Conservation (phyloP, 805 yeast species). For the Candida sakaeoensis region DNA sequence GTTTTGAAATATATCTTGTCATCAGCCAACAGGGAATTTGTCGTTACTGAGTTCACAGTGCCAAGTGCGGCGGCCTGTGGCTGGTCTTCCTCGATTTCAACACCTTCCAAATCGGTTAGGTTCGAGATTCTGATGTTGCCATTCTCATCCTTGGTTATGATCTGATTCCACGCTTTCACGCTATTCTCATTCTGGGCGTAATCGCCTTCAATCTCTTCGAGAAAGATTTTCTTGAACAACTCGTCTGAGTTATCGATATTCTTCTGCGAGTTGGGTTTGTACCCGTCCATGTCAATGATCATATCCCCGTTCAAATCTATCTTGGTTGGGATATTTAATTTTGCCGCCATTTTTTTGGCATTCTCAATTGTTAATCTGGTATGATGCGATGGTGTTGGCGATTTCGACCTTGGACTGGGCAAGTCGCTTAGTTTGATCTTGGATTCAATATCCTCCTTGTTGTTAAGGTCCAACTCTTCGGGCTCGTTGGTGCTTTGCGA, state of each 20-base stretch:
- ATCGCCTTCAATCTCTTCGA: slow-evolving; percentile 57
- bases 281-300: slow-evolving; percentile 91
- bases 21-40: slow-evolving; percentile 13
- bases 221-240: slow-evolving; percentile 64
- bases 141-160: slow-evolving; percentile 51
- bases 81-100: slow-evolving; percentile 41
- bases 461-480: slow-evolving; percentile 34
- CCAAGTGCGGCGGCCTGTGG: slow-evolving; percentile 46
- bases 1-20: slow-evolving; percentile 70
- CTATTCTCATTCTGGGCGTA: slow-evolving; percentile 14
- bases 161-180: slow-evolving; percentile 32
- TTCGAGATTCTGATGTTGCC: slow-evolving; percentile 61
- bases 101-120: slow-evolving; percentile 42
- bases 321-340: slow-evolving; percentile 80
- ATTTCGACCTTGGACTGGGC: slow-evolving; percentile 13
- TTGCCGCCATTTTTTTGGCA: slow-evolving; percentile 61
- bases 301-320: slow-evolving; percentile 88
- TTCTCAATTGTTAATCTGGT: slow-evolving; percentile 49
- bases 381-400: slow-evolving; percentile 20
- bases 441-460: slow-evolving; percentile 21
- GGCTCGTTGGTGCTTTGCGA: slow-evolving; percentile 15
- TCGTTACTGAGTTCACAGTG: slow-evolving; percentile 1
- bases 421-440: slow-evolving; percentile 22
- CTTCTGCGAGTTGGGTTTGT: slow-evolving; percentile 74
- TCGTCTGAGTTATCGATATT: slow-evolving; percentile 76